Evolutionary conservation across 345 rosid species (phyloP).

Genomic region (Eucalyptus marginata): DNA sequence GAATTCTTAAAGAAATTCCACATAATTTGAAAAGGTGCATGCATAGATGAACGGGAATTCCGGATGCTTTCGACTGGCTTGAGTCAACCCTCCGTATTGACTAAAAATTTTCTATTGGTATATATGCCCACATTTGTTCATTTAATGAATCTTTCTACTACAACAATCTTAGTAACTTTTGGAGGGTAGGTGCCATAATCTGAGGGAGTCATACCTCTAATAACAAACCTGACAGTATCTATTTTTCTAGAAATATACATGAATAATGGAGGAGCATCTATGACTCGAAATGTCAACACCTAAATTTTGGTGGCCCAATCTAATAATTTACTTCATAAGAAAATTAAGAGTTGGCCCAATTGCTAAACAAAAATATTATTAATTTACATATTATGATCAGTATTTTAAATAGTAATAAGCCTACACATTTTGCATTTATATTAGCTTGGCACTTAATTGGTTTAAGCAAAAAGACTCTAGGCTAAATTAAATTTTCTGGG

Average conservation of each 20-base stretch:
- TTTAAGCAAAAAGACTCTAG: no score
- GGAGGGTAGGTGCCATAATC: not conserved
- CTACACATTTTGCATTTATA: no score
- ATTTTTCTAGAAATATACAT: no score
- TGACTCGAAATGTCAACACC: not conserved
- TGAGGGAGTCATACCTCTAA: not conserved
- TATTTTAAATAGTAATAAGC: no score
- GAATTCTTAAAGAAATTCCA: not conserved
- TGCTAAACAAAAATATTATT: no score
- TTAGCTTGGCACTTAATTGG: no score
- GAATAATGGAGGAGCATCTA: not conserved
- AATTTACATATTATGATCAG: no score
- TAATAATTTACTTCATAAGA: no score
- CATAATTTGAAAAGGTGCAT: not conserved
- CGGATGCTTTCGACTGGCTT: not conserved
- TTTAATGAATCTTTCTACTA: not conserved
- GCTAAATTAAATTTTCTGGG: no score
- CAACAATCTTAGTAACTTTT: not conserved
- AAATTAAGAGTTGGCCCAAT: no score
- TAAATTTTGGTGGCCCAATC: no score
- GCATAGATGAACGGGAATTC: not conserved
- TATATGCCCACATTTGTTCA: not conserved
- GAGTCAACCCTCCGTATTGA: not conserved
- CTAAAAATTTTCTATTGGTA: not conserved
- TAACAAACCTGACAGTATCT: rapidly evolving